Base-by-base conservation (phyloP, 1,284 basidiomycete genomes). In the Violaceomyces palustris region DNA sequence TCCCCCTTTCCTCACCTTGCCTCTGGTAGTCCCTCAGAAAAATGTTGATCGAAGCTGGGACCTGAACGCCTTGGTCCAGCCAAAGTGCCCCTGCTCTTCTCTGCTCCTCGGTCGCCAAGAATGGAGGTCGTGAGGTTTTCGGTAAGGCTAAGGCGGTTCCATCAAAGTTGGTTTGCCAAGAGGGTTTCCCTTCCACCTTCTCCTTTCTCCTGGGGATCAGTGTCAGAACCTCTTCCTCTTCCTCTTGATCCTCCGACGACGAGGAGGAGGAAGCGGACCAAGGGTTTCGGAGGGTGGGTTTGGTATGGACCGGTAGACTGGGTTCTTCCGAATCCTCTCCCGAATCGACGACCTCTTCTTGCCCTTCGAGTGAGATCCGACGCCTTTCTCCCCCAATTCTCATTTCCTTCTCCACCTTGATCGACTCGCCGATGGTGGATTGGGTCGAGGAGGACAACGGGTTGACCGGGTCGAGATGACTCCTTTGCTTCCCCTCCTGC, bases 21-120 rank as follows among this genome's bases (percentile, higher is more conserved):
- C 87, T 79, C 65, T 92, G 88, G 62, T 92, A 92, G 37, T 83
- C 81, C 41, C 89, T 82, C 22, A 91, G 77, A 66, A 83, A 86
- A 0, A 82, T 83, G 68, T 90, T 90, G 58, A 91, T 83, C 2
- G 82, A 70, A 3, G 78, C 79, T 0, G 88, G 87, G 6, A 90
- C 79, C 50, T 76, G 45, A 7, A 75, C 64, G 12, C 36, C 44
- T 1, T 40, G 33, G 4, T 39, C 55, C 0, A 58, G 50, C 14
- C 28, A 10, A 11, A 58, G 29, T 3, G 50, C 43, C 8, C 44
- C 55, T 14, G 47, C 7, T 7, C 19, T 9, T 6, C 22, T 23
- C 22, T 53, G 45, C 27, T 58, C 47, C 3, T 35, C 3, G 0
- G 50, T 43, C 8, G 48, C 32, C 1, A 48, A 30, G 26, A 59